phyloP scores from a whole-genome alignment of 768 basidiomycete species.

The Dentipellis fragilis region DNA sequence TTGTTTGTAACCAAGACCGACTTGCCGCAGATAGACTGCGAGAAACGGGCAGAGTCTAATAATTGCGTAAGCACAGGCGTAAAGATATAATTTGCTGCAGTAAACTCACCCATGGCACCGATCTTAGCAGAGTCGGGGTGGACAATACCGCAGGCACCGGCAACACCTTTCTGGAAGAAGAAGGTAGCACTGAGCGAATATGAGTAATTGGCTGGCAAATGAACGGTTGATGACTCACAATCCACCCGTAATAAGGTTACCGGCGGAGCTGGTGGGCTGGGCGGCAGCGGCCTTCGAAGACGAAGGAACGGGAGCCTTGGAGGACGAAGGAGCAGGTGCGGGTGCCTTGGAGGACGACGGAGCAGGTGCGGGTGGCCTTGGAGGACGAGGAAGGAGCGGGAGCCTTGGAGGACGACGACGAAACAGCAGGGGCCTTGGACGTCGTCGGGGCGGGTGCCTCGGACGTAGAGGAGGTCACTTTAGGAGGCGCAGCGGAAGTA shows the following conservation, averaged over 20 bases:
- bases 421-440: neutral
- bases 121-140: conserved; percentile 48
- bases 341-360: neutral
- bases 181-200: conserved; percentile 27
- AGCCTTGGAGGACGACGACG: neutral
- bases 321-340: conserved; percentile 13
- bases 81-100: too few species aligned
- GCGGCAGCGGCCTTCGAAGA: conserved; percentile 1
- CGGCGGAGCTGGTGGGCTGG: neutral
- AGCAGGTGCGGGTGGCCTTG: conserved; percentile 12
- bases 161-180: conserved; percentile 39
- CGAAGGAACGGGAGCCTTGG: conserved; percentile 12
- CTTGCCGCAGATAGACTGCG: conserved; percentile 56
- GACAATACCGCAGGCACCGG: conserved; percentile 70
- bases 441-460: neutral
- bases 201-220: neutral
- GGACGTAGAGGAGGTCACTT: neutral
- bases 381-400: conserved; percentile 15
- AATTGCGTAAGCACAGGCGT: too few species aligned
- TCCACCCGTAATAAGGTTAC: neutral
- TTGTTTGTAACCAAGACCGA: conserved; percentile 55
- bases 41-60: neutral
- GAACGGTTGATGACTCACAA: neutral
- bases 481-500: conserved; percentile 1
- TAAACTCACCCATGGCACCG: conserved; percentile 48